Base-by-base conservation (phyloP, 768 basidiomycete genomes). In the Boletus fagicola region DNA sequence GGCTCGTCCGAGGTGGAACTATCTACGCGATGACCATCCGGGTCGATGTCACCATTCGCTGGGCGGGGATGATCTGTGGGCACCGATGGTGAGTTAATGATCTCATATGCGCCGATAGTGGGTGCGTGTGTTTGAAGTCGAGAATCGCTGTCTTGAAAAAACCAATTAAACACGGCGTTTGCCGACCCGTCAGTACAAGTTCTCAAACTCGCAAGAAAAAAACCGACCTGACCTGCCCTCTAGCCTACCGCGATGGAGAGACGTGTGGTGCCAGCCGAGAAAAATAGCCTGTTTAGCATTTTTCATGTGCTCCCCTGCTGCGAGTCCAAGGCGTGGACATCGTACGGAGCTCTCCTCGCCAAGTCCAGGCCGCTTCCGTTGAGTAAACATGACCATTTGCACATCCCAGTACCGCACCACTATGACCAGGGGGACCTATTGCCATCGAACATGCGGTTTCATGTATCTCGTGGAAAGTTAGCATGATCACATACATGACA, bases 151-250 rank as follows among this genome's bases (percentile, higher is more conserved):
- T 30, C 43, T 35, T 58, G 20, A 5, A 35, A 53, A 46, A 42
- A 24, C 31, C 13, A 33, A 51, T 60, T 22, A 10, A n/a, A 30
- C 10, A 12, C 57, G 57, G 49, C 20, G 18, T 48, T 60, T 60
- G 58, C 58, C 58, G 58, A 36, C 28, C 2, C 1, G 22, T 8
- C 24, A 18, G 24, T 16, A 7, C 24, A n/a, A 47, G 11, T 7
- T 12, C 11, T 47, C 46, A 7, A 7, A 15, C 31, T 35, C n/a
- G 30, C 18, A 31, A 30, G 30, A 30, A 30, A 9, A 28, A 28
- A 9, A 30, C 8, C 30, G 8, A 30, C 30, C 9, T 30, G 9
- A 3, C 30, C 30, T 30, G 8, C 30, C 30, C 2, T 51, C 26
- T 10, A 5, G 24, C 44, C 44, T n/a, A 30, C 24, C 8, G 24